Percentiles rank a stretch among this genome's conserved stretches.
Conservation (phyloP, 176 grass and related monocot species). For the Raddia distichophylla region DNA sequence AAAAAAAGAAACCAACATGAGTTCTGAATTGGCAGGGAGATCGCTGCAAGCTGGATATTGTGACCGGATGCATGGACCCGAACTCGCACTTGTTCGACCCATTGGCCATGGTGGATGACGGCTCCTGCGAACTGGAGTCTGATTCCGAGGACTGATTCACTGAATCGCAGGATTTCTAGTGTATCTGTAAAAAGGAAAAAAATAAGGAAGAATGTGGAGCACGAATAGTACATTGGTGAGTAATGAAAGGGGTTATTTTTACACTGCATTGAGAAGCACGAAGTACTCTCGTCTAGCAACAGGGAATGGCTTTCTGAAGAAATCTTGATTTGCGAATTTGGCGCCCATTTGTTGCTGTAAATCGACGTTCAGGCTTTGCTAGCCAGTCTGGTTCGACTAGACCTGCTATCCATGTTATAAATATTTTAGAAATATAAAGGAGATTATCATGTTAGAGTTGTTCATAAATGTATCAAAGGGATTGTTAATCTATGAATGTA, state of each 20-base stretch:
- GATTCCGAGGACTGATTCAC: slow-evolving; percentile 52
- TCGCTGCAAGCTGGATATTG: slow-evolving; percentile 88
- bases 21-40: slow-evolving; percentile 53
- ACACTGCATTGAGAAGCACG: neutral
- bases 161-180: neutral
- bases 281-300: too few species aligned
- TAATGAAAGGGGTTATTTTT: neutral
- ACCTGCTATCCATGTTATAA: too few species aligned
- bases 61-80: slow-evolving; percentile 81
- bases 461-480: too few species aligned
- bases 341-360: too few species aligned
- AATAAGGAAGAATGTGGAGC: neutral
- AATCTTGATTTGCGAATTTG: too few species aligned
- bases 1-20: neutral
- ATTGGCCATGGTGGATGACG: slow-evolving; percentile 75
- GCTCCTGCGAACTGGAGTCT: slow-evolving; percentile 62
- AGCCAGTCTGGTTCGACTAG: too few species aligned
- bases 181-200: neutral
- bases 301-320: too few species aligned
- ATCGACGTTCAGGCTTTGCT: too few species aligned
- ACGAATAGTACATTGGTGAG: neutral
- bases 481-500: too few species aligned
- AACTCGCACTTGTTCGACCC: slow-evolving; percentile 70
- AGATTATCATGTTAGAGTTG: too few species aligned
- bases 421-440: too few species aligned